phyloP scores from a whole-genome alignment of 2,329 filamentous ascomycete genomes.

The Microdochium paspali region DNA sequence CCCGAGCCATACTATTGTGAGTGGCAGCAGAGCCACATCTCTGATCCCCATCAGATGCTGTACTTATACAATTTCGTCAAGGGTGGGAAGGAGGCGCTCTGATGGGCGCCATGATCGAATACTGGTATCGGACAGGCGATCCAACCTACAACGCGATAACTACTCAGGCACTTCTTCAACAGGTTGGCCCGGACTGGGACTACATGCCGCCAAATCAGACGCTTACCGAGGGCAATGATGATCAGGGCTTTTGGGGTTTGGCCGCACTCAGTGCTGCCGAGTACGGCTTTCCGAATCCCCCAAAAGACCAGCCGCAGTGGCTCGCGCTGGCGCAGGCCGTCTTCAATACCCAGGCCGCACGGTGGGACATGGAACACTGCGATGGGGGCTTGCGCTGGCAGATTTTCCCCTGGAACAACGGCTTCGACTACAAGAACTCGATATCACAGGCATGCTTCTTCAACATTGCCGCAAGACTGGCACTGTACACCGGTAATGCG shows the following conservation, averaged over 20 bases:
- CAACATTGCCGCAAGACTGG: conserved; percentile 56
- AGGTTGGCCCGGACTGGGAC: conserved; percentile 62
- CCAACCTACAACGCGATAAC: conserved; percentile 60
- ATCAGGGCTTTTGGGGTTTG: conserved; percentile 67
- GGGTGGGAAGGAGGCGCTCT: conserved; percentile 71
- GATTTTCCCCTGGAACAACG: conserved; percentile 73
- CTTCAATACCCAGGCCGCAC: conserved; percentile 67
- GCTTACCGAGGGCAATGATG: conserved; percentile 61
- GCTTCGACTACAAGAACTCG: conserved; percentile 68
- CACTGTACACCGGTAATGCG: conserved; percentile 65
- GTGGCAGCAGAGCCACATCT: conserved; percentile 7
- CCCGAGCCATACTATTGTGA: conserved; percentile 39
- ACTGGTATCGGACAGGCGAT: conserved; percentile 78
- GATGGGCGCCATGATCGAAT: conserved; percentile 64
- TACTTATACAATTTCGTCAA: conserved; percentile 15
- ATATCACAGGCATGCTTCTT: conserved; percentile 57
- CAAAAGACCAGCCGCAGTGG: conserved; percentile 50
- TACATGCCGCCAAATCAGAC: conserved; percentile 73
- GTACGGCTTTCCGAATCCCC: conserved; percentile 54
- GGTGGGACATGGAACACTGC: conserved; percentile 63
- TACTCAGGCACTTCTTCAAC: conserved; percentile 60
- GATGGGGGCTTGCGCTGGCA: conserved; percentile 77
- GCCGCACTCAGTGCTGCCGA: conserved; percentile 64
- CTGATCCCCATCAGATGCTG: background rate
- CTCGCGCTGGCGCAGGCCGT: conserved; percentile 67